A percentile compares a stretch with the other conserved stretches of the same genome.
These are phyloP conservation scores for Penicillium paradoxum DNA, from an alignment of 495 filamentous ascomycete genomes.

Conservation along the genomic window DNA sequence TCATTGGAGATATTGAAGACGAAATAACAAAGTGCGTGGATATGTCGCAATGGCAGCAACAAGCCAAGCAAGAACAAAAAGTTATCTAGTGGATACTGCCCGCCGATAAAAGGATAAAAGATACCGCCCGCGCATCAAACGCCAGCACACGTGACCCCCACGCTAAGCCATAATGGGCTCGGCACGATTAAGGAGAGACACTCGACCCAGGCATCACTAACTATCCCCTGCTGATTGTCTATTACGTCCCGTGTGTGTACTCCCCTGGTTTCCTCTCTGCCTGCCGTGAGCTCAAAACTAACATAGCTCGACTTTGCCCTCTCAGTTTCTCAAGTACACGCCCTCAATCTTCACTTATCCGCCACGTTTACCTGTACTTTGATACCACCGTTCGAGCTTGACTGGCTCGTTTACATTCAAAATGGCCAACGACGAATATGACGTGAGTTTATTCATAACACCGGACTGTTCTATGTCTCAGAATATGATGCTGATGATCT, in stretches of 20 bases:
- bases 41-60: neutral
- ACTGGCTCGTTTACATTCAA: slow-evolving; percentile 12
- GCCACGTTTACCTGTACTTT: slow-evolving; percentile 21
- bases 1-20: neutral
- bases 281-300: neutral
- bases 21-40: neutral
- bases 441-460: slow-evolving; percentile 61
- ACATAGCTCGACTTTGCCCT: neutral
- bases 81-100: slow-evolving; percentile 4
- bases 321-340: neutral
- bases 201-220: slow-evolving; percentile 28
- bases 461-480: neutral
- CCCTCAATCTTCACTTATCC: slow-evolving; percentile 10
- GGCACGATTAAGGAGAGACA: slow-evolving; percentile 18
- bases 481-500: slow-evolving; percentile 12
- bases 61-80: neutral
- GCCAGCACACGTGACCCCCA: slow-evolving; percentile 23
- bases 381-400: slow-evolving; percentile 12
- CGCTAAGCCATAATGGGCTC: slow-evolving; percentile 20
- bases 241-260: slow-evolving; percentile 22
- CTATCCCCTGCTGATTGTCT: slow-evolving; percentile 26
- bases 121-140: slow-evolving; percentile 12
- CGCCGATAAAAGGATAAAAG: neutral
- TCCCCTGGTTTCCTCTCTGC: slow-evolving; percentile 11
- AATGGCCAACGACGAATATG: slow-evolving; percentile 99